phyloP scores from a whole-genome alignment of 108 stramenopile genomes.

The Skeletonema marinoi region DNA sequence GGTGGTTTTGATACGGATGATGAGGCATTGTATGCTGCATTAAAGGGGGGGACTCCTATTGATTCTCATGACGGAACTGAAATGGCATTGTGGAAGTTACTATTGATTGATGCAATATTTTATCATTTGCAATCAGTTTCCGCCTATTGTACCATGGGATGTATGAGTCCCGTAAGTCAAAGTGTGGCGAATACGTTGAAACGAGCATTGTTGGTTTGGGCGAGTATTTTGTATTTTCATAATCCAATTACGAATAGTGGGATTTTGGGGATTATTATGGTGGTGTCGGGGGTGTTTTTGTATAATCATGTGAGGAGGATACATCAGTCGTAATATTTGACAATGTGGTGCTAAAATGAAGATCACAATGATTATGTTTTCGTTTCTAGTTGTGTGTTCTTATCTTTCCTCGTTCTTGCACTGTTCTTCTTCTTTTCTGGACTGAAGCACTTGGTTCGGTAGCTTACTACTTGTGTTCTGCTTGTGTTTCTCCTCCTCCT shows the following conservation, averaged over 20 bases:
- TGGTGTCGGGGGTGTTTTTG: conserved; percentile 44
- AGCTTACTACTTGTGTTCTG: too few species aligned
- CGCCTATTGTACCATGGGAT: conserved; percentile 51
- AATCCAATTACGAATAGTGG: conserved; percentile 41
- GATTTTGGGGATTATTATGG: conserved; percentile 44
- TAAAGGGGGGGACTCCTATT: background rate
- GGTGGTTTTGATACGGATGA: conserved; percentile 5
- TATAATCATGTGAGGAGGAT: conserved; percentile 49
- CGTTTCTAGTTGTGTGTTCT: too few species aligned
- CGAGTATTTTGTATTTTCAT: conserved; percentile 44
- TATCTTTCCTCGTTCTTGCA: too few species aligned
- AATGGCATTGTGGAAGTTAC: conserved; percentile 23
- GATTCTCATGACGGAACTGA: background rate
- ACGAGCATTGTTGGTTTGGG: conserved; percentile 44
- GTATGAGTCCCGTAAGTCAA: conserved; percentile 43
- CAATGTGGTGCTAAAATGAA: too few species aligned
- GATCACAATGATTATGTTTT: too few species aligned
- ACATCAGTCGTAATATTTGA: conserved; percentile 23
- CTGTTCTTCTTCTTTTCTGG: too few species aligned
- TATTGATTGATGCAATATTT: conserved; percentile 47
- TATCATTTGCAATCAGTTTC: conserved; percentile 55
- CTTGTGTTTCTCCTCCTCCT: too few species aligned
- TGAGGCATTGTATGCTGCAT: conserved; percentile 7
- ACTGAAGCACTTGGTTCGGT: too few species aligned
- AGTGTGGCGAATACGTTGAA: conserved; percentile 51